Evolutionary conservation across 2,329 filamentous ascomycete genomes (phyloP), one percentile per base, ranked within the genome.

Genomic region (Alternaria panax): DNA sequence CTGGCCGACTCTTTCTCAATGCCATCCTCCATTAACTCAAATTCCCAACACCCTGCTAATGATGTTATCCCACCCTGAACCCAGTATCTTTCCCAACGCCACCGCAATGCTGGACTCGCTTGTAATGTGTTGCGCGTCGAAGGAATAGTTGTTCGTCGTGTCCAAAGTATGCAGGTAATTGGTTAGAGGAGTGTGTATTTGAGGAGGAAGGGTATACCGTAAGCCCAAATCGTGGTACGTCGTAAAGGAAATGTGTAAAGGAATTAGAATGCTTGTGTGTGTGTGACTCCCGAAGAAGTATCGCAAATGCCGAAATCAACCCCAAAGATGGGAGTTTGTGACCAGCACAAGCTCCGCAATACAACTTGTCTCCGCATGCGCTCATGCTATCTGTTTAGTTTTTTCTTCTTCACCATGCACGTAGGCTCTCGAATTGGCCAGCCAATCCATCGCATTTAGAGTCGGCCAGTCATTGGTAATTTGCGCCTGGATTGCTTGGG

Each of bases 381-480:
- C 54, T 42, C 60, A 59, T 61, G 53, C 34, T 24, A 36, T 30
- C n/a, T 36, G 58, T 57, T 62, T 48, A 56, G 20, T 34, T 24
- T 48, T 34, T 36, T 24, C 20, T 30, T 47, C 18, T 61, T 73
- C 66, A 72, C 65, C 64, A 70, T 52, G 71, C 68, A 59, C 66
- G 64, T 45, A 75, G 61, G 32, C 63, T 59, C 53, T 74, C 63
- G 60, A 75, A 73, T 52, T 70, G 61, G 22, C 59, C 59, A 34
- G 61, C 48, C 40, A 67, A 54, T 28, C 51, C 57, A 25, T 63
- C 57, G 50, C 57, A 58, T 11, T 48, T 25, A 25, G 62, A 64
- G 51, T 74, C 75, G 73, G 72, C 62, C 34, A 76, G 74, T 78
- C 75, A 77, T 53, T 76, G 75, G 59, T 72, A 78, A 60, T 64